Percentiles rank a stretch among this genome's conserved stretches.
phyloP scores from a whole-genome alignment of 768 basidiomycete genomes.

The Scleroderma citrinum region DNA sequence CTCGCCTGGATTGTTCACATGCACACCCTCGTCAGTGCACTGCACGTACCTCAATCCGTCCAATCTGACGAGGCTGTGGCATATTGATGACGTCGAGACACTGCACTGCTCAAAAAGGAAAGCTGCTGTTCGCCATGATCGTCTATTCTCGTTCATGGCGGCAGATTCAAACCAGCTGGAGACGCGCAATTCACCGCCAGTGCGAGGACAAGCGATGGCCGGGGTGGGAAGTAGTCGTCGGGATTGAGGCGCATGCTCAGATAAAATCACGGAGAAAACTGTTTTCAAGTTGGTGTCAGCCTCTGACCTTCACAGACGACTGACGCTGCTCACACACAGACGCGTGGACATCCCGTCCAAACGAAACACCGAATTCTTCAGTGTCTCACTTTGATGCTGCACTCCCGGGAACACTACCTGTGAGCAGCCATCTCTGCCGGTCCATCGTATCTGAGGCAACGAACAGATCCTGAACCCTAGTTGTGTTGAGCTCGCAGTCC shows the following conservation, averaged over 20 bases:
- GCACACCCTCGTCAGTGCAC: not conserved
- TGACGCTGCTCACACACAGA: constrained; percentile 24
- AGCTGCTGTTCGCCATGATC: not conserved
- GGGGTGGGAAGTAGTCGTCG: constrained; percentile 86
- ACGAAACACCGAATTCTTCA: constrained; percentile 62
- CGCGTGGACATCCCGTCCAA: constrained; percentile 35
- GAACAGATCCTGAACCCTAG: constrained; percentile 52
- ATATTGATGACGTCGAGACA: not conserved
- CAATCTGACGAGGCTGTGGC: not conserved
- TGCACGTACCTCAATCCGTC: not conserved
- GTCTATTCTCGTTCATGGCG: constrained; percentile 3
- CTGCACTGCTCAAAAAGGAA: not conserved
- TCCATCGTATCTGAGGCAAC: not conserved
- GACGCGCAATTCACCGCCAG: constrained; percentile 3
- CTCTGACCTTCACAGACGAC: not conserved
- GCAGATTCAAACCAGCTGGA: constrained; percentile 5
- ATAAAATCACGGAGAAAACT: constrained; percentile 84
- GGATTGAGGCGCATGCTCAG: constrained; percentile 95
- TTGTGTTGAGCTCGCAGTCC: constrained; percentile 74
- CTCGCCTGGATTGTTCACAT: not conserved
- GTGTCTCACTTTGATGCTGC: constrained; percentile 82
- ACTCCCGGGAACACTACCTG: constrained; percentile 90
- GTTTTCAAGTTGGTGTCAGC: constrained; percentile 58
- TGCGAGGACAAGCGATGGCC: constrained; percentile 51
- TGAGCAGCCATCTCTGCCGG: constrained; percentile 32